phyloP scores from a whole-genome alignment of 108 stramenopile genomes.

The Chaetoceros tenuissimus region DNA sequence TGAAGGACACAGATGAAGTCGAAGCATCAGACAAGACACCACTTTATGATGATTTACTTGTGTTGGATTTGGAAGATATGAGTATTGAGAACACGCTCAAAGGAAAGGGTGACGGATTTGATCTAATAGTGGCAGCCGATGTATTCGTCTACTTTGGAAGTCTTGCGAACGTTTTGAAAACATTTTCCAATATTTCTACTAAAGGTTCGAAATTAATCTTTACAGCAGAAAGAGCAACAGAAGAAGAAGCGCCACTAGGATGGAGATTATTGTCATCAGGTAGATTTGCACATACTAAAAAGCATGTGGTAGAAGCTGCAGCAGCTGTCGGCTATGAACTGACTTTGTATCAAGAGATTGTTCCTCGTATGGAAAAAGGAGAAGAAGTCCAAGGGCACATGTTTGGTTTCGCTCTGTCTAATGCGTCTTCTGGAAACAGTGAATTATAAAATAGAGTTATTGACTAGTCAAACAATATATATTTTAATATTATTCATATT shows the following conservation, averaged over 20 bases:
- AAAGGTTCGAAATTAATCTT: slow-evolving; percentile 36
- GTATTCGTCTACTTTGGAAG: slow-evolving; percentile 66
- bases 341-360: slow-evolving; percentile 35
- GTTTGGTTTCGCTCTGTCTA: slow-evolving; percentile 59
- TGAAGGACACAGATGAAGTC: slow-evolving; percentile 18
- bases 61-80: slow-evolving; percentile 58
- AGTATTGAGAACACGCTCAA: slow-evolving; percentile 20
- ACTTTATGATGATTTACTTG: slow-evolving; percentile 48
- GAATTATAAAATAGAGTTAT: too few species aligned
- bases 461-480: too few species aligned
- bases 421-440: too few species aligned
- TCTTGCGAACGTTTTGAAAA: slow-evolving; percentile 29
- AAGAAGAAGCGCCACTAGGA: slow-evolving; percentile 40
- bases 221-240: slow-evolving; percentile 49
- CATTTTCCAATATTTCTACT: slow-evolving; percentile 30
- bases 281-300: slow-evolving; percentile 61
- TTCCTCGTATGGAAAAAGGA: slow-evolving; percentile 64
- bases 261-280: slow-evolving; percentile 50
- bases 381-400: slow-evolving; percentile 52
- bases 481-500: too few species aligned
- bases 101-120: slow-evolving; percentile 26
- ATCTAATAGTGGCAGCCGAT: slow-evolving; percentile 67
- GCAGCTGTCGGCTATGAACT: slow-evolving; percentile 31
- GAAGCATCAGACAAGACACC: slow-evolving; percentile 15
- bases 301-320: slow-evolving; percentile 37